Percentiles rank a stretch among this genome's conserved stretches.
These are phyloP conservation scores for Xylariales sp. DNA, from an alignment of 2,329 filamentous ascomycete genomes.

Conservation along the genomic window DNA sequence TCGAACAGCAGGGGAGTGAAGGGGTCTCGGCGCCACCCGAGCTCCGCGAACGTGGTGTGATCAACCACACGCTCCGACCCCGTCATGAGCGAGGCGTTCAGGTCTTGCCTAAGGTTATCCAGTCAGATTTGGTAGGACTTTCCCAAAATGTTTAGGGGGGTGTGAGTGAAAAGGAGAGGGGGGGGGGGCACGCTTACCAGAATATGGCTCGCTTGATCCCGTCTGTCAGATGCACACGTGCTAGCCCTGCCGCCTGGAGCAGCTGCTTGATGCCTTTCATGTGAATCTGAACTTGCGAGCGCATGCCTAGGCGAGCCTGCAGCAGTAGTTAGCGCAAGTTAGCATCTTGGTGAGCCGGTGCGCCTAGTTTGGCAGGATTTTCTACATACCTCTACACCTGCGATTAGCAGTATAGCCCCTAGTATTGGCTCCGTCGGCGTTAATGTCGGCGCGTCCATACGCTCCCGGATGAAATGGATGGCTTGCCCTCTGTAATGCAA, in stretches of 20 bases:
- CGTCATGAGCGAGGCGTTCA: not conserved
- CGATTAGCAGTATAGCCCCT: not conserved
- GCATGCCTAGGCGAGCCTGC: not conserved
- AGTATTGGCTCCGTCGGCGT: no score
- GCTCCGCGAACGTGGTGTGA: not conserved
- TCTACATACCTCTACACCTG: not conserved
- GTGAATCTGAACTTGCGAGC: not conserved
- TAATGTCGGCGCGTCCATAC: no score
- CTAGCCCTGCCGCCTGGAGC: not conserved
- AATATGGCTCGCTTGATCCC: not conserved
- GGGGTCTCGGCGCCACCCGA: not conserved
- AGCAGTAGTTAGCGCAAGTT: no score
- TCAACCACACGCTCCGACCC: not conserved
- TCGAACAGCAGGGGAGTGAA: not conserved
- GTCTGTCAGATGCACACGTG: not conserved
- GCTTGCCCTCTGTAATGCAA: not conserved
- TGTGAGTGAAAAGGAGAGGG: not conserved
- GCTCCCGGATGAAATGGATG: no score
- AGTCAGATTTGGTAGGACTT: no score
- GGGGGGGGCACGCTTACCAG: not conserved
- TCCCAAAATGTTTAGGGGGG: no score
- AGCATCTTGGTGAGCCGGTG: no score
- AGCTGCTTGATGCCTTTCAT: not conserved
- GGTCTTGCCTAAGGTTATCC: not conserved
- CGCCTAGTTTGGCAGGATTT: no score